Evolutionary conservation across 139 green algal species (phyloP).

Genomic region (Micractinium sp.): DNA sequence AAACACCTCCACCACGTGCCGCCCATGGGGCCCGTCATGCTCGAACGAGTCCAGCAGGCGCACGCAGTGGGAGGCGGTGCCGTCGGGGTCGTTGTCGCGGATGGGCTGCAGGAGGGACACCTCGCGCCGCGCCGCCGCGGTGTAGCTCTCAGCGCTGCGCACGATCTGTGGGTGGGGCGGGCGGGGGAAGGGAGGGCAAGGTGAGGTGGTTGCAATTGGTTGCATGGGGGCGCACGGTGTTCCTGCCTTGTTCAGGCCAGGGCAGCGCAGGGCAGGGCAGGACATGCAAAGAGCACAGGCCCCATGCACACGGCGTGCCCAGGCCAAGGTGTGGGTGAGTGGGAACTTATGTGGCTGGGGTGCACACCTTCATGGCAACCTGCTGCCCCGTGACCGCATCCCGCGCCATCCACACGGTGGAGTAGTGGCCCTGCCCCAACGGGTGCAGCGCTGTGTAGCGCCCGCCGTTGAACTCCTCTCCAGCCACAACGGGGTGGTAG

Average conservation of each 20-base stretch:
- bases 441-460: slow-evolving; percentile 92
- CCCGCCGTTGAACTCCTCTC: slow-evolving; percentile 87
- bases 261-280: neutral
- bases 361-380: slow-evolving; percentile 71
- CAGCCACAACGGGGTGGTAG: slow-evolving; percentile 92
- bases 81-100: slow-evolving; percentile 19
- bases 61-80: slow-evolving; percentile 47
- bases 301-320: neutral
- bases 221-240: neutral
- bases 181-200: neutral
- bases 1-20: slow-evolving; percentile 99
- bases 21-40: slow-evolving; percentile 89
- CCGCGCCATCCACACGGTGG: slow-evolving; percentile 95
- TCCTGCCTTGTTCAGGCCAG: too few relatives aligned
- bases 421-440: slow-evolving; percentile 98
- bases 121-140: slow-evolving; percentile 94
- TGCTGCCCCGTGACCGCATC: slow-evolving; percentile 59
- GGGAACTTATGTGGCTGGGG: neutral
- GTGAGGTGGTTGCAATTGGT: too few relatives aligned
- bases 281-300: neutral
- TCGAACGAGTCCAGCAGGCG: slow-evolving; percentile 76
- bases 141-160: slow-evolving; percentile 95
- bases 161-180: slow-evolving; percentile 53
- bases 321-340: neutral
- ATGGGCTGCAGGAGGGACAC: slow-evolving; percentile 89